These are phyloP conservation scores for Gautieria morchelliformis DNA, from an alignment of 768 basidiomycete species.

Conservation along the genomic window DNA sequence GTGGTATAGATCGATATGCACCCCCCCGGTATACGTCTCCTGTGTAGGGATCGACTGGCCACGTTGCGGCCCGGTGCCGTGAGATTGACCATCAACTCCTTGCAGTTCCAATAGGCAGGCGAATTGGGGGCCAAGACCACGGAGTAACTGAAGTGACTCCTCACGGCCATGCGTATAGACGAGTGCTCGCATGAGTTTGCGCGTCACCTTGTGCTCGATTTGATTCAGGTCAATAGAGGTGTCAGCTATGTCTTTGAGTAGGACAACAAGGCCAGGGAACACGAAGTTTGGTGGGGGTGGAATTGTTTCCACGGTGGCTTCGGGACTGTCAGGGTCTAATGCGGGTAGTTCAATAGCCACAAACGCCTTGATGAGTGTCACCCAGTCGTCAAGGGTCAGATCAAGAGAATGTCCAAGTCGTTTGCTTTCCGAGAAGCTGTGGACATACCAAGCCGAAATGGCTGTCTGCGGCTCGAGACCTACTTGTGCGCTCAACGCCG, in stretches of 20 bases:
- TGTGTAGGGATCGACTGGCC: background rate
- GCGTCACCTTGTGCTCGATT: background rate
- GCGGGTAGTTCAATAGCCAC: conserved; percentile 27
- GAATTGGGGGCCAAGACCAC: background rate
- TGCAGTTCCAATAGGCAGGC: background rate
- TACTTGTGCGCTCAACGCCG: conserved; percentile 25
- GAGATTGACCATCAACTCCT: background rate
- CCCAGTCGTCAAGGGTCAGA: conserved; percentile 35
- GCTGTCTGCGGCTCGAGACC: conserved; percentile 24
- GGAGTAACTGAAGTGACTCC: background rate
- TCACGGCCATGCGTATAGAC: conserved; percentile 5
- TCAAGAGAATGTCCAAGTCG: conserved; percentile 18
- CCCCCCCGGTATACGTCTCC: background rate
- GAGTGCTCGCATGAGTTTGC: conserved; percentile 2
- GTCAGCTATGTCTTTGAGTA: background rate
- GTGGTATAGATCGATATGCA: conserved; percentile 20
- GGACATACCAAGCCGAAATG: conserved; percentile 32
- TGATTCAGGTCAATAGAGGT: background rate
- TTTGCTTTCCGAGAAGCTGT: conserved; percentile 35
- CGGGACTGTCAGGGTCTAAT: conserved; percentile 7
- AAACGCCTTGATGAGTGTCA: conserved; percentile 28
- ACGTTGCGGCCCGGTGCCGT: background rate
- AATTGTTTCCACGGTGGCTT: conserved; percentile 3
- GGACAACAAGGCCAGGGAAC: background rate
- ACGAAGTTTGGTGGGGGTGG: conserved; percentile 2